These are phyloP conservation scores for Crithidia thermophila DNA, from an alignment of 208 protist species.

Conservation along the genomic window DNA sequence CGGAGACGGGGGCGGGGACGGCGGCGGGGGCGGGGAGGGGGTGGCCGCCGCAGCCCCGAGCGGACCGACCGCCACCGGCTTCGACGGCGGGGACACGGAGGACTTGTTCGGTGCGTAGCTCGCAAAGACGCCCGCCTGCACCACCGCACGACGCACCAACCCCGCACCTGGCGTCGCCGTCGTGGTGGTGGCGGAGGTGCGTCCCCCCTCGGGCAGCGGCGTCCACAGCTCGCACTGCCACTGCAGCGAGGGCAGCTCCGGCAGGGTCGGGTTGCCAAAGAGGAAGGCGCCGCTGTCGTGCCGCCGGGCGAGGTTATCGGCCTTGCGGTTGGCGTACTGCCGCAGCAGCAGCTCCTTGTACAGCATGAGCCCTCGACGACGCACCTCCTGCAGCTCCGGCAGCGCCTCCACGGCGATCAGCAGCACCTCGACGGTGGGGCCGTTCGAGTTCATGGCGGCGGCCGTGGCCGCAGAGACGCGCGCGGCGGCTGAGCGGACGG, in stretches of 20 bases:
- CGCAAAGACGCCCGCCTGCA: background rate
- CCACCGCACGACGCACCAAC: background rate
- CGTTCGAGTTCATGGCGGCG: background rate
- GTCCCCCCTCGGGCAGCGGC: background rate
- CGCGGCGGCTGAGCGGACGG: background rate
- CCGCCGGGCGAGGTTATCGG: background rate
- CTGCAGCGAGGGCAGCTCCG: constrained; percentile 1
- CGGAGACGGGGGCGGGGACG: too few relatives aligned
- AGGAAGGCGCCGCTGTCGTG: background rate
- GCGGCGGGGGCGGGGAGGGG: too few relatives aligned
- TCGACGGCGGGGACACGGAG: background rate
- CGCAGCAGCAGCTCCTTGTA: constrained; percentile 4
- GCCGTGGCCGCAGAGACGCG: background rate
- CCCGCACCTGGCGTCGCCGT: background rate
- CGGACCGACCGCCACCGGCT: background rate
- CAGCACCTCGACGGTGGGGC: constrained; percentile 6
- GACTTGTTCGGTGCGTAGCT: constrained; percentile 1
- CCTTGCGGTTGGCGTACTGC: background rate
- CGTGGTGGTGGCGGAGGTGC: background rate
- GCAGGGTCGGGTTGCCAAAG: background rate
- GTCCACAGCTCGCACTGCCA: constrained; percentile 24
- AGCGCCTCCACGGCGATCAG: constrained; percentile 18
- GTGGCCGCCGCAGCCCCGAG: too few relatives aligned
- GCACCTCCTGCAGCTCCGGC: constrained; percentile 15
- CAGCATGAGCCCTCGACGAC: constrained; percentile 9